Percentiles rank a stretch among this genome's conserved stretches.
Evolutionary conservation across 2,329 filamentous ascomycete species (phyloP).

Genomic region (Xylaria sp.): DNA sequence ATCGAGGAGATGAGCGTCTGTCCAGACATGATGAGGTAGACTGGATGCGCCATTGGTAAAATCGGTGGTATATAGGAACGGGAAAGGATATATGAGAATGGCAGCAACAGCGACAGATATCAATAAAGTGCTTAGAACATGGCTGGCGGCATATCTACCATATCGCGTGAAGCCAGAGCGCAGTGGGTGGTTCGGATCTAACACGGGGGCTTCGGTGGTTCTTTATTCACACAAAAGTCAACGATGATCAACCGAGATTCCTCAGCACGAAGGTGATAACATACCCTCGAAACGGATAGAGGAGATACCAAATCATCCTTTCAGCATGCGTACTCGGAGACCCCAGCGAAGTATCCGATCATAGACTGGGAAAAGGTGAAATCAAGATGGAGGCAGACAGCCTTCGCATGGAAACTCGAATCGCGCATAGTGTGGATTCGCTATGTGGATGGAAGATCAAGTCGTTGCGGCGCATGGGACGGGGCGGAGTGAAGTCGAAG

Average conservation of each 20-base stretch:
- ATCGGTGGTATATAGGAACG: conserved; percentile 78
- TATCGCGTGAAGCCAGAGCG: conserved; percentile 73
- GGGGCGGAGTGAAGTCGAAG: conserved; percentile 25
- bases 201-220: conserved; percentile 77
- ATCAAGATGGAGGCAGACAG: conserved; percentile 35
- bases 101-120: conserved; percentile 77
- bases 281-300: conserved; percentile 81
- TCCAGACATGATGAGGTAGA: conserved; percentile 84
- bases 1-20: conserved; percentile 72
- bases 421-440: conserved; percentile 40
- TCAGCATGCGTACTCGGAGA: conserved; percentile 34
- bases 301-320: conserved; percentile 78
- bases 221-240: conserved; percentile 54
- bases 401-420: conserved; percentile 35
- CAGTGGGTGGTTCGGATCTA: conserved; percentile 72
- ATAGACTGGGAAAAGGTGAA: conserved; percentile 18
- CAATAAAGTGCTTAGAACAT: conserved; percentile 79
- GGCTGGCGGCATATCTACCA: conserved; percentile 74
- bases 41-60: conserved; percentile 76
- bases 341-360: conserved; percentile 29
- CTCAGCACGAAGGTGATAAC: conserved; percentile 47
- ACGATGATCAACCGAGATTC: conserved; percentile 19
- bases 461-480: conserved; percentile 33
- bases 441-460: conserved; percentile 22
- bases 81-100: conserved; percentile 76